phyloP scores from a whole-genome alignment of 345 rosid species.

The Leavenworthia alabamica region DNA sequence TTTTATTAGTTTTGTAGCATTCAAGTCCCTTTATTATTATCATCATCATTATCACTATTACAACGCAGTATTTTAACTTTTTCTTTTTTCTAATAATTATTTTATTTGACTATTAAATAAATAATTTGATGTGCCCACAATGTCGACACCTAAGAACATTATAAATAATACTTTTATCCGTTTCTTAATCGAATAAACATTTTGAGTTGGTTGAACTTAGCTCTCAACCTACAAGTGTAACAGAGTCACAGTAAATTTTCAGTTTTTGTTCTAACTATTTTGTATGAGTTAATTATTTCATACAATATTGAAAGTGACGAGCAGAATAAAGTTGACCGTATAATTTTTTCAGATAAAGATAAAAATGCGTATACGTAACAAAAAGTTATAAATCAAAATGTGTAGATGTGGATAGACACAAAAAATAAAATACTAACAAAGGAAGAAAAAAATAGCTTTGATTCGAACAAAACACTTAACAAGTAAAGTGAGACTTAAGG shows the following conservation, averaged over 20 bases:
- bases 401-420: slow-evolving; percentile 22
- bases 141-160: slow-evolving; percentile 18
- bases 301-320: neutral
- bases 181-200: neutral
- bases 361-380: neutral
- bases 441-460: neutral
- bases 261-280: neutral
- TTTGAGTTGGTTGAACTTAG: neutral
- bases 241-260: neutral
- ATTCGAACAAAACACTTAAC: slow-evolving; percentile 2
- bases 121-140: slow-evolving; percentile 12
- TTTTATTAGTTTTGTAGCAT: neutral
- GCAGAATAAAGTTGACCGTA: neutral
- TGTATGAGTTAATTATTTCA: neutral
- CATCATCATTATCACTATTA: slow-evolving; percentile 18
- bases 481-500: neutral
- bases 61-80: slow-evolving; percentile 14
- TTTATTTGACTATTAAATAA: neutral
- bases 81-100: slow-evolving; percentile 4
- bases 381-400: neutral
- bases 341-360: neutral
- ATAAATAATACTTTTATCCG: slow-evolving; percentile 1
- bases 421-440: neutral
- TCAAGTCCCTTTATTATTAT: slow-evolving; percentile 15
- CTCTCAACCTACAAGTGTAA: neutral